Evolutionary conservation across 2,329 filamentous ascomycete species (phyloP).

Genomic region (Oidium heveae): DNA sequence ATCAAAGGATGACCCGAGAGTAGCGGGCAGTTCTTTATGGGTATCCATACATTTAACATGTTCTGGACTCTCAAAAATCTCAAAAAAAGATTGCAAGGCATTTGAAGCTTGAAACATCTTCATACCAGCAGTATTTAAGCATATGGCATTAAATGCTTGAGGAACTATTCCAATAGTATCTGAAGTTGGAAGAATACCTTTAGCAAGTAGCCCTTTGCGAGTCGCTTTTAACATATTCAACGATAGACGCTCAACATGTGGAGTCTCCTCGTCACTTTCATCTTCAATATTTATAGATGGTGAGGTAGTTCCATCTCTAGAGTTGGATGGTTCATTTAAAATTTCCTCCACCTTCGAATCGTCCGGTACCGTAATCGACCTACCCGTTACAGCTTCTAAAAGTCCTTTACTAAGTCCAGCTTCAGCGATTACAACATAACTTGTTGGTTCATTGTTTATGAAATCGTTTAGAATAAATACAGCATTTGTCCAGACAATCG

Average conservation of each 20-base stretch:
- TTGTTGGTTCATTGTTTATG: conserved; percentile 96
- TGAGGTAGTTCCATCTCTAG: conserved; percentile 10
- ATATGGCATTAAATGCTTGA: conserved; percentile 77
- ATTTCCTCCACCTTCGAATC: conserved; percentile 7
- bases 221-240: conserved; percentile 21
- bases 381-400: conserved; percentile 52
- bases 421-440: conserved; percentile 86
- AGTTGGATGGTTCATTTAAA: conserved; percentile 9
- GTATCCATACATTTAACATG: conserved; percentile 67
- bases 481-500: conserved; percentile 85
- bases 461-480: conserved; percentile 85
- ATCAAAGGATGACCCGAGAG: conserved; percentile 68
- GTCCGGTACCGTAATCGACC: conserved; percentile 13
- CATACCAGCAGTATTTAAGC: conserved; percentile 67
- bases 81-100: conserved; percentile 67
- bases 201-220: conserved; percentile 24
- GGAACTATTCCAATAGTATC: conserved; percentile 79
- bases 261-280: conserved; percentile 17
- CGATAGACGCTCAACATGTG: conserved; percentile 26
- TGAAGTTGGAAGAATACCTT: conserved; percentile 59
- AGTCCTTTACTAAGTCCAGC: conserved; percentile 73
- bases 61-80: conserved; percentile 82
- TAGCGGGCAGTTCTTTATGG: conserved; percentile 45
- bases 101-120: conserved; percentile 63
- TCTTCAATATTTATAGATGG: conserved; percentile 7